Evolutionary conservation across 176 grass and related monocot genomes (phyloP).

Genomic region (Tuctoria greenei): DNA sequence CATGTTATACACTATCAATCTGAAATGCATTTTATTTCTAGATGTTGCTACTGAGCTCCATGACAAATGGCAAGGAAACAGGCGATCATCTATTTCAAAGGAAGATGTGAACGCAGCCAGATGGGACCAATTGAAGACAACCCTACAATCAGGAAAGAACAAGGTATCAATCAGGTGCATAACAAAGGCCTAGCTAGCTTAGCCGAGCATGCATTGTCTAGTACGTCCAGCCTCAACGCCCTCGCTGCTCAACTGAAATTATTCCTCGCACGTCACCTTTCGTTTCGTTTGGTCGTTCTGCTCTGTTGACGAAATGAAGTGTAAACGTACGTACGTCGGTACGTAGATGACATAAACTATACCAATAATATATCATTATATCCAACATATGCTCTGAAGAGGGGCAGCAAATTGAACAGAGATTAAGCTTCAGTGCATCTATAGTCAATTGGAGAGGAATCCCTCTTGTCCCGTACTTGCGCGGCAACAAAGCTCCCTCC

Average conservation of each 20-base stretch:
- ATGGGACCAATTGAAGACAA: slow-evolving; percentile 81
- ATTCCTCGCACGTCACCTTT: slow-evolving; percentile 9
- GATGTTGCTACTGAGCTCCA: slow-evolving; percentile 77
- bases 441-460: not conserved
- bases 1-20: slow-evolving; percentile 1
- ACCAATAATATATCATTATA: too few relatives aligned
- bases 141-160: slow-evolving; percentile 78
- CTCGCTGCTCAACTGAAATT: not conserved
- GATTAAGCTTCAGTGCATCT: not conserved
- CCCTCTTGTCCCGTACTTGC: slow-evolving; percentile 4
- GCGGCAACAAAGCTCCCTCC: not conserved
- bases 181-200: not conserved
- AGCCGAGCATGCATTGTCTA: not conserved
- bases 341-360: not conserved
- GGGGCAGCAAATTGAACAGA: not conserved
- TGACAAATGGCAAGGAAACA: slow-evolving; percentile 79
- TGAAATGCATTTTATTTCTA: slow-evolving; percentile 42
- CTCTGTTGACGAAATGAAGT: slow-evolving; percentile 28
- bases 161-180: slow-evolving; percentile 59
- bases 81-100: slow-evolving; percentile 76
- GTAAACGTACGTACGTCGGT: not conserved
- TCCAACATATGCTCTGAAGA: not conserved
- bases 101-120: slow-evolving; percentile 74
- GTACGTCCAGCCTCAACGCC: slow-evolving; percentile 12
- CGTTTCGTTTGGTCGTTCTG: not conserved